A percentile compares a stretch with the other conserved stretches of the same genome.
These are phyloP conservation scores for Micractinium sp. DNA, from an alignment of 139 green algal genomes.

Conservation along the genomic window DNA sequence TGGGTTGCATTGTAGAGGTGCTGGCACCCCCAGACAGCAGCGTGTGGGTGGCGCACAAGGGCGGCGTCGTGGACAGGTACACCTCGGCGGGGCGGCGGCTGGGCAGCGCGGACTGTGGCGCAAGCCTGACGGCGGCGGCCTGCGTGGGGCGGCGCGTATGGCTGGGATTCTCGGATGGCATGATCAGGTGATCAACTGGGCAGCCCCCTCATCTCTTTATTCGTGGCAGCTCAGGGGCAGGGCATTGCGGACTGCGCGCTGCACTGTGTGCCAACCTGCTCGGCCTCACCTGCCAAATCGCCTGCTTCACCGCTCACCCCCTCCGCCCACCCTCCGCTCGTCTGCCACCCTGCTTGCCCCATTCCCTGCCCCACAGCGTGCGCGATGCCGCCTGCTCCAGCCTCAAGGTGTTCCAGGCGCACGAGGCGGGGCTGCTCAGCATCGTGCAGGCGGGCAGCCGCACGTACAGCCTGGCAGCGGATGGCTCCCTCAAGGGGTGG, in stretches of 20 bases:
- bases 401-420: conserved; percentile 62
- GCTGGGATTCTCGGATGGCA: conserved; percentile 67
- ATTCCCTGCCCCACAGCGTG: not conserved
- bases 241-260: not conserved
- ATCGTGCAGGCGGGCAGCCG: conserved; percentile 56
- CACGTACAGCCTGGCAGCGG: conserved; percentile 65
- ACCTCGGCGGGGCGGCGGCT: conserved; percentile 58
- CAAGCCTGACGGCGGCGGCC: conserved; percentile 45
- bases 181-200: conserved; percentile 42
- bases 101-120: conserved; percentile 35
- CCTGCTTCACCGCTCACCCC: too few relatives aligned
- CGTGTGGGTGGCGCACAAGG: conserved; percentile 68
- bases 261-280: not conserved
- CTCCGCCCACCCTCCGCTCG: not conserved
- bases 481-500: conserved; percentile 76
- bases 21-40: conserved; percentile 49
- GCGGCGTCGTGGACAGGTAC: conserved; percentile 70
- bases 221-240: not conserved
- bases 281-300: too few relatives aligned
- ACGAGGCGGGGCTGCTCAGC: conserved; percentile 44
- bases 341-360: not conserved
- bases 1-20: conserved; percentile 34
- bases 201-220: not conserved
- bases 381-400: conserved; percentile 6
- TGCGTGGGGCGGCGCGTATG: conserved; percentile 60